Conservation (phyloP, 2,329 filamentous ascomycete genomes). For the Cytospora piceicola region DNA sequence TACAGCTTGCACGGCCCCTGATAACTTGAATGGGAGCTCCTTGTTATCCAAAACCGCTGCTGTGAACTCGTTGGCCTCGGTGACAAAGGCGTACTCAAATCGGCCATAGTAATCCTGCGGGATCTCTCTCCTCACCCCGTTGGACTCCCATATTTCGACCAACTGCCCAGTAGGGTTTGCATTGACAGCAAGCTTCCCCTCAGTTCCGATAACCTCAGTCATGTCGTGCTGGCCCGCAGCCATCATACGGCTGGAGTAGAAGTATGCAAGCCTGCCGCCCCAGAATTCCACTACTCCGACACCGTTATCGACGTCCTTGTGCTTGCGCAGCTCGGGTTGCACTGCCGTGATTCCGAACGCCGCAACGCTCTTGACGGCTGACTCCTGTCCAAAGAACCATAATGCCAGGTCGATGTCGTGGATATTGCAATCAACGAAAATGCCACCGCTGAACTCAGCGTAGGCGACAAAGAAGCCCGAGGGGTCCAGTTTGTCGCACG, state of each 20-base stretch:
- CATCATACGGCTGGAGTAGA: constrained; percentile 69
- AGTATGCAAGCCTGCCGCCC: constrained; percentile 65
- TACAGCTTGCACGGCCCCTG: constrained; percentile 20
- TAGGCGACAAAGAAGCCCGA: constrained; percentile 71
- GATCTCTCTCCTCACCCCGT: constrained; percentile 17
- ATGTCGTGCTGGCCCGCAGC: constrained; percentile 69
- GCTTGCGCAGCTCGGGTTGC: constrained; percentile 58
- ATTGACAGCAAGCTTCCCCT: constrained; percentile 66
- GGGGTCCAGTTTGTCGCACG: constrained; percentile 68
- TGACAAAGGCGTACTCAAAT: constrained; percentile 25
- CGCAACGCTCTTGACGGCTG: constrained; percentile 57
- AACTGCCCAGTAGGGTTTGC: constrained; percentile 49
- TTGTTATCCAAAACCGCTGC: constrained; percentile 22
- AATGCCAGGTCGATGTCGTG: constrained; percentile 71
- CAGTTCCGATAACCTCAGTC: constrained; percentile 69
- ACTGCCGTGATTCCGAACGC: constrained; percentile 63
- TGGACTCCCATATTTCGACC: constrained; percentile 14
- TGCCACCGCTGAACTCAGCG: constrained; percentile 66
- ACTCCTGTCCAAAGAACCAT: constrained; percentile 62
- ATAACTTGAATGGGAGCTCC: constrained; percentile 21
- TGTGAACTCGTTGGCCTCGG: constrained; percentile 29
- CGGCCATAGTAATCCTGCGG: constrained; percentile 21
- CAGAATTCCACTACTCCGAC: constrained; percentile 69
- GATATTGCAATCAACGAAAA: constrained; percentile 73
- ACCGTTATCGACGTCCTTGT: constrained; percentile 65